Evolutionary conservation across 164 flowering plant species (phyloP).

Genomic region (Hamamelis virginiana): DNA sequence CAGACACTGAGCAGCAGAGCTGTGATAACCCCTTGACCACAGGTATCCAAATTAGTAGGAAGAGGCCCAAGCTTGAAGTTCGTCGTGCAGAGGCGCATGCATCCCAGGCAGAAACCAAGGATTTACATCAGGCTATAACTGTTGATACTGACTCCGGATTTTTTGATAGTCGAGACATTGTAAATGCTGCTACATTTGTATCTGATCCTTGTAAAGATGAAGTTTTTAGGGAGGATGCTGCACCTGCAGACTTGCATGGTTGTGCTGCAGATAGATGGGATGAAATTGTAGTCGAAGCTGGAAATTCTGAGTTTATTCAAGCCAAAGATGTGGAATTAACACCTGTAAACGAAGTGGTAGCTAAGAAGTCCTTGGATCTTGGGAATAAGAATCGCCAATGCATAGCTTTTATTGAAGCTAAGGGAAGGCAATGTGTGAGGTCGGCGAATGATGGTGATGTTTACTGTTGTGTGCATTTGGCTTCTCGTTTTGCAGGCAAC

Average conservation of each 20-base stretch:
- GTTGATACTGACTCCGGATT: conserved; percentile 47
- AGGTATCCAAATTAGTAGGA: conserved; percentile 53
- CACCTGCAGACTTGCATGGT: conserved; percentile 20
- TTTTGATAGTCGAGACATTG: conserved; percentile 35
- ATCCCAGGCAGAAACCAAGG: conserved; percentile 34
- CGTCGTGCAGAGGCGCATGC: conserved; percentile 83
- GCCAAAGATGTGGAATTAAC: conserved; percentile 36
- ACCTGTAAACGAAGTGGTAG: conserved; percentile 31
- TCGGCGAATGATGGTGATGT: conserved; percentile 94
- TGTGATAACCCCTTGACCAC: conserved; percentile 29
- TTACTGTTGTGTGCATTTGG: conserved; percentile 92
- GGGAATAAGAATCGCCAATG: conserved; percentile 69
- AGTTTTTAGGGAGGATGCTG: conserved; percentile 21
- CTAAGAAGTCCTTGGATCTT: conserved; percentile 31
- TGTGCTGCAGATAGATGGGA: conserved; percentile 48
- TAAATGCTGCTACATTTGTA: conserved; percentile 22
- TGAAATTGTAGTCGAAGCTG: conserved; percentile 60
- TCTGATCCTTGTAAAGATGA: conserved; percentile 32
- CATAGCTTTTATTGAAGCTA: conserved; percentile 81
- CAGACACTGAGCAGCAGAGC: conserved; percentile 37
- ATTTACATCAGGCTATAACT: conserved; percentile 30
- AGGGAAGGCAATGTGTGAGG: conserved; percentile 94
- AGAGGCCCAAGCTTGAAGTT: conserved; percentile 93
- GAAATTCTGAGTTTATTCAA: conserved; percentile 28
- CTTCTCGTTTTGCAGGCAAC: conserved; percentile 50